Conservation (phyloP, 768 basidiomycete species). For the Hericium erinaceus region DNA sequence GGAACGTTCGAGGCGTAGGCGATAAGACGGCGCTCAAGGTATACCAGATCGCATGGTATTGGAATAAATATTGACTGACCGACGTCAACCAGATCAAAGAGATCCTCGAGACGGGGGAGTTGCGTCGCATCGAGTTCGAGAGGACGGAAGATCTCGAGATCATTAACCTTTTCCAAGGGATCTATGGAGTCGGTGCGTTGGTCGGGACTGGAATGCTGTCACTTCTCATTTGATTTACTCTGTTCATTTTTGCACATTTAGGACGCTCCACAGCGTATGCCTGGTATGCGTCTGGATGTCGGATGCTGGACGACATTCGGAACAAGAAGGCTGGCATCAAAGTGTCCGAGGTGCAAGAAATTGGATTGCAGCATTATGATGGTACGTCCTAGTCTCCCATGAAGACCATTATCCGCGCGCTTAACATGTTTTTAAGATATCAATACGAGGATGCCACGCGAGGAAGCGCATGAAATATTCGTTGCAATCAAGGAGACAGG, state of each 20-base stretch:
- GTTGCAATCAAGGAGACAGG: conserved; percentile 65
- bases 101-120: conserved; percentile 65
- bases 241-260: conserved; percentile 16
- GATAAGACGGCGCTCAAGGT: conserved; percentile 73
- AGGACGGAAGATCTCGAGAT: conserved; percentile 52
- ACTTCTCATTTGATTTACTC: too few species aligned
- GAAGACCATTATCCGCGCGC: neutral
- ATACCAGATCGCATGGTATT: neutral
- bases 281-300: conserved; percentile 71
- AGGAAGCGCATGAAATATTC: conserved; percentile 69
- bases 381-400: conserved; percentile 30
- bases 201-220: neutral
- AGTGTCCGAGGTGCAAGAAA: conserved; percentile 49
- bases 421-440: conserved; percentile 46
- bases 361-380: conserved; percentile 62
- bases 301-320: conserved; percentile 67
- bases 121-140: conserved; percentile 60
- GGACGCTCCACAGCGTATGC: conserved; percentile 57
- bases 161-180: conserved; percentile 56
- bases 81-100: conserved; percentile 56
- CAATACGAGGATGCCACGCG: conserved; percentile 75
- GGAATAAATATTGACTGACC: neutral
- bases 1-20: conserved; percentile 51
- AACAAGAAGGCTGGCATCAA: conserved; percentile 52
- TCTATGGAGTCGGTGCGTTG: conserved; percentile 77